Percentiles rank a stretch among this genome's conserved stretches.
Conservation (phyloP, 2,329 filamentous ascomycete genomes). For the Fusarium acutatum region DNA sequence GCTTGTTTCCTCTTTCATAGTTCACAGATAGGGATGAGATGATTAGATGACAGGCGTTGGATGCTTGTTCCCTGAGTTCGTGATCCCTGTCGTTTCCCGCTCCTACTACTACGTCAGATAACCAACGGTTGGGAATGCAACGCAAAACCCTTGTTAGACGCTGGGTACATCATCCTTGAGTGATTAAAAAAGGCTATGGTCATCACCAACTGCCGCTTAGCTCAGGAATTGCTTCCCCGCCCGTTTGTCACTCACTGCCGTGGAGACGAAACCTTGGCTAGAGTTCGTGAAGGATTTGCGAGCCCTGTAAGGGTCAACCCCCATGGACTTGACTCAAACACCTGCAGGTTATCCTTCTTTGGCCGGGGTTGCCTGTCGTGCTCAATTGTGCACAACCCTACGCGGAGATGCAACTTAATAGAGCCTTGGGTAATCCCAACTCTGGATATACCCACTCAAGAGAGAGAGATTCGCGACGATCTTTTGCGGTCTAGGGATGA, state of each 20-base stretch:
- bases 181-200: background rate
- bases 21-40: background rate
- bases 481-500: constrained; percentile 2
- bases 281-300: background rate
- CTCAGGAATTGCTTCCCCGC: background rate
- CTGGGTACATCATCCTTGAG: background rate
- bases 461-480: constrained; percentile 11
- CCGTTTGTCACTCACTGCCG: background rate
- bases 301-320: background rate
- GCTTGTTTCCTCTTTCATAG: background rate
- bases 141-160: background rate
- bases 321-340: background rate
- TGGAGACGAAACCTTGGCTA: background rate
- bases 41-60: background rate
- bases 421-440: background rate
- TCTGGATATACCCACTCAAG: background rate
- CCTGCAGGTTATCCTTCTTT: background rate
- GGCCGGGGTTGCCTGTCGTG: background rate
- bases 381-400: background rate
- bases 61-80: background rate
- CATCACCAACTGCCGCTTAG: background rate
- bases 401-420: background rate
- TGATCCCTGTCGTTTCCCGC: background rate
- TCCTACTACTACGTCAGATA: background rate
- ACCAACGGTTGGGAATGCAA: constrained; percentile 7